Conservation (phyloP, 345 rosid genomes). For the Corymbia maculata region DNA sequence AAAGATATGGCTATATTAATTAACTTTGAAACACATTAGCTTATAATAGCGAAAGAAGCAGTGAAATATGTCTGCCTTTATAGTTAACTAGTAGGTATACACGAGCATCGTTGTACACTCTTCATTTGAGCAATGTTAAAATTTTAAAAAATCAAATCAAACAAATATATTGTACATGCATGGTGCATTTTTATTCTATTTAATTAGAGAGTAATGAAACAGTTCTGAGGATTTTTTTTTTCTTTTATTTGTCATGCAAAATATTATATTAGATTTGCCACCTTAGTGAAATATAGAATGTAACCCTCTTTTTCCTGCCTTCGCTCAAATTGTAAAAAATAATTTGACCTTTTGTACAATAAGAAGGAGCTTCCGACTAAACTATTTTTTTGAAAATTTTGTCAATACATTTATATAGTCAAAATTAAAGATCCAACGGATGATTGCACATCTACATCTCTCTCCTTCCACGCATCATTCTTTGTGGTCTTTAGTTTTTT, state of each 20-base stretch:
- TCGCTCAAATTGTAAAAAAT: background rate
- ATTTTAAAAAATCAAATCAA: too few relatives aligned
- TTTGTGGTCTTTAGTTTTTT: background rate
- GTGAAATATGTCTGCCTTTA: too few relatives aligned
- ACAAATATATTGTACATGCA: background rate
- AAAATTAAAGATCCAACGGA: background rate
- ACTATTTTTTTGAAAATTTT: background rate
- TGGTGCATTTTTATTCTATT: background rate
- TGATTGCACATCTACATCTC: background rate
- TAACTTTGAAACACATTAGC: too few relatives aligned
- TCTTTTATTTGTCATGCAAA: background rate
- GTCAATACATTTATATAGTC: background rate
- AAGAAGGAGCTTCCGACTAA: background rate
- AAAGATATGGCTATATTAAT: too few relatives aligned
- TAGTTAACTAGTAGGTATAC: too few relatives aligned
- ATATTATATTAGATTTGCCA: background rate
- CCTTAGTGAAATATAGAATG: background rate
- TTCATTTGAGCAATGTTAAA: background rate
- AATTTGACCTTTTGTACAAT: background rate
- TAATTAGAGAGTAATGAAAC: background rate
- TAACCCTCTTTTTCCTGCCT: background rate
- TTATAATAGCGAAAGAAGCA: too few relatives aligned
- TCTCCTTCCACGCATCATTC: background rate
- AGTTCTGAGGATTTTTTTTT: background rate
- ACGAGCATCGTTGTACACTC: background rate